Evolutionary conservation across 2,329 filamentous ascomycete species (phyloP), one percentile per base, ranked within the genome.

Genomic region (Botrytis medusae): DNA sequence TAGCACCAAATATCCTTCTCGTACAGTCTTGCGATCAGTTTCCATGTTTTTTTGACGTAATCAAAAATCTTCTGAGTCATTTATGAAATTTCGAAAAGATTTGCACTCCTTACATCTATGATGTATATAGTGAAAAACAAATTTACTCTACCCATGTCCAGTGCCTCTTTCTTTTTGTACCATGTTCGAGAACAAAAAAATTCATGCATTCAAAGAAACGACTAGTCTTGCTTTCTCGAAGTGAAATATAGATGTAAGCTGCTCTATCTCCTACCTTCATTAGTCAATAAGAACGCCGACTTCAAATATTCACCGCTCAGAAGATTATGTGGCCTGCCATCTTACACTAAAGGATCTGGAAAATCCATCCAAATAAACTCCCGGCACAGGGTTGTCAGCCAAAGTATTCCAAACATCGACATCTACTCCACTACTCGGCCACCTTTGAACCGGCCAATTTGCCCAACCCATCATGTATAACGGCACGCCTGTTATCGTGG

Each of bases 391-490:
- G 59, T 67, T 67, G 37, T 40, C 25, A 32, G 37, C 22, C 3
- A 72, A 46, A 12, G 61, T 72, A 67, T 72, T 72, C 61, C 46
- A 67, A 67, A 67, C 37, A 46, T 67, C 46, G 3, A 72, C 70
- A 67, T 72, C 70, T 4, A 54, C 37, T 16, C 60, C 69, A 14
- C 32, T 25, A 44, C 44, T 57, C 10, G 69, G 69, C 69, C 69
- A 72, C 1, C 20, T n/a, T 34, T 72, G 37, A 18, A 72, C 60
- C 2, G 69, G 60, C 69, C 60, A 72, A 32, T 72, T 72, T 8
- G 46, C 46, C 69, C 69, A 72, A 4, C 59, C 69, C 46, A 67
- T 29, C 69, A 72, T 72, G 54, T 67, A 37, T 20, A 72, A n/a
- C 16, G 61, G 46, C 5, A 44, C 44, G n/a, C 69, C 69, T 0